phyloP scores from a whole-genome alignment of 495 filamentous ascomycete genomes.

The Schizothecium vesticola region DNA sequence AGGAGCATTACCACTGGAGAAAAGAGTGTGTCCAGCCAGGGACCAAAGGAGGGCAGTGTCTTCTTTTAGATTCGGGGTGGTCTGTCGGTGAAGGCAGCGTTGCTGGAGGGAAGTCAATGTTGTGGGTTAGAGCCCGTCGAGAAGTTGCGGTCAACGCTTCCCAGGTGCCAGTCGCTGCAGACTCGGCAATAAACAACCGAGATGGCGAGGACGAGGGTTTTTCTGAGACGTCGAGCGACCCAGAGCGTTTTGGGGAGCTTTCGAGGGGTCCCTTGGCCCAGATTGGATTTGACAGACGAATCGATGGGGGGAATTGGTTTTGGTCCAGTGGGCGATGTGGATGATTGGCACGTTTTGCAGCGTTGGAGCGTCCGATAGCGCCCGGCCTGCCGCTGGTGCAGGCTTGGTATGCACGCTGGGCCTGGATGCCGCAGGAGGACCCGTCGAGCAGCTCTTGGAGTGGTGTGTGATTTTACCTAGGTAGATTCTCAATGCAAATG shows the following conservation, averaged over 20 bases:
- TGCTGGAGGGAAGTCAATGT: slow-evolving; percentile 7
- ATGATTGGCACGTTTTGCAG: slow-evolving; percentile 13
- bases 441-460: not conserved
- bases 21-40: not conserved
- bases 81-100: not conserved
- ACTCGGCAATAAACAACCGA: slow-evolving; percentile 15
- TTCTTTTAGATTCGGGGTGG: not conserved
- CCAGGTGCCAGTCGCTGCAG: not conserved
- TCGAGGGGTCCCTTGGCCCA: not conserved
- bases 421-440: not conserved
- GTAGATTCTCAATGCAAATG: not conserved
- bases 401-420: slow-evolving; percentile 11
- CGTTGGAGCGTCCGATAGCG: not conserved
- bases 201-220: slow-evolving; percentile 4
- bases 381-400: slow-evolving; percentile 8
- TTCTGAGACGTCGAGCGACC: slow-evolving; percentile 6
- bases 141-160: slow-evolving; percentile 17
- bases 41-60: not conserved
- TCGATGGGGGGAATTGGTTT: slow-evolving; percentile 9
- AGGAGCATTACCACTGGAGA: slow-evolving; percentile 18
- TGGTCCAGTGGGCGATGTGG: slow-evolving; percentile 2
- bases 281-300: slow-evolving; percentile 7
- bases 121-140: not conserved
- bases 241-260: slow-evolving; percentile 4
- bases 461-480: too few species aligned